Evolutionary conservation across 2,329 filamentous ascomycete genomes (phyloP).

Genomic region (Mycosphaerella arachidis): DNA sequence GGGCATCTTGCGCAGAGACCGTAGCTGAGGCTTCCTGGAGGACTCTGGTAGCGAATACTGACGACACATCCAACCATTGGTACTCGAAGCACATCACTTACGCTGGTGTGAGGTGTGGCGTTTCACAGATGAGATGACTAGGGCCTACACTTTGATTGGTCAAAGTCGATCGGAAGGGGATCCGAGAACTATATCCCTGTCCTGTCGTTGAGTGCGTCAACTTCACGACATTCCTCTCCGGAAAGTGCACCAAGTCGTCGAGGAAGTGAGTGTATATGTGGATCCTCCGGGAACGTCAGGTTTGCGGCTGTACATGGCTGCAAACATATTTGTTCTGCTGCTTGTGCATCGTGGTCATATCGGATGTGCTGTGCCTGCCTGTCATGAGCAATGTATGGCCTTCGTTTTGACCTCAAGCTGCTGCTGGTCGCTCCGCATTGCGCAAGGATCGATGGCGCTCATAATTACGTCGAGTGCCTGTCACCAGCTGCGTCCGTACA

Average conservation of each 20-base stretch:
- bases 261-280: no score
- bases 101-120: no score
- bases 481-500: neutral
- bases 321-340: no score
- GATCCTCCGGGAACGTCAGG: neutral
- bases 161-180: no score
- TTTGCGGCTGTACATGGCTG: neutral
- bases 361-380: neutral
- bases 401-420: neutral
- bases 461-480: neutral
- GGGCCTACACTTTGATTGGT: neutral
- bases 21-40: constrained; percentile 1
- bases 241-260: no score
- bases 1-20: neutral
- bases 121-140: neutral
- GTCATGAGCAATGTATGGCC: neutral
- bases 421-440: neutral
- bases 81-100: no score
- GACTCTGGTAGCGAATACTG: constrained; percentile 2
- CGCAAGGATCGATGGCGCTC: neutral
- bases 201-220: neutral
- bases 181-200: neutral
- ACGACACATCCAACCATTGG: neutral
- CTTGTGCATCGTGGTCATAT: no score
- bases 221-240: neutral